A percentile compares a stretch with the other conserved stretches of the same genome.
phyloP scores from a whole-genome alignment of 345 rosid species.

The Durio zibethinus region DNA sequence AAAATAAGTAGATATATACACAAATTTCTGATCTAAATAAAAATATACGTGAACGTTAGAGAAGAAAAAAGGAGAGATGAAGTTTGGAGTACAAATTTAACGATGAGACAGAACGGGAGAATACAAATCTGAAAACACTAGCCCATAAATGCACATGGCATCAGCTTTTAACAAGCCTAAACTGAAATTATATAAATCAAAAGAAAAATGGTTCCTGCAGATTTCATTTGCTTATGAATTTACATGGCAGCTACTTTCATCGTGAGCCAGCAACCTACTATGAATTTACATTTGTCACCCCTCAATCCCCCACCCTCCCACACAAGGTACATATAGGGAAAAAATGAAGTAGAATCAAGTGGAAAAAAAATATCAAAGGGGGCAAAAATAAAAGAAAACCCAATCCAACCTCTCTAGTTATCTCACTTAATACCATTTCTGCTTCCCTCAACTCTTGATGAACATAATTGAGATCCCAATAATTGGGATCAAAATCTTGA shows the following conservation, averaged over 20 bases:
- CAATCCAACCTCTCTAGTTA: constrained; percentile 28
- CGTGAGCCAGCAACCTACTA: constrained; percentile 41
- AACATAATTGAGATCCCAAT: constrained; percentile 25
- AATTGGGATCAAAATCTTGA: constrained; percentile 24
- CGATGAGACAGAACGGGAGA: not conserved
- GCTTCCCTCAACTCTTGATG: constrained; percentile 17
- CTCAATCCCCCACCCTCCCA: constrained; percentile 36
- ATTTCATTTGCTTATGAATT: constrained; percentile 32
- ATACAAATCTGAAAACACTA: not conserved
- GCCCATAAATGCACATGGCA: not conserved
- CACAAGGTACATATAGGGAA: constrained; percentile 27
- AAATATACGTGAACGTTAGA: too few relatives aligned
- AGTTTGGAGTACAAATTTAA: too few relatives aligned
- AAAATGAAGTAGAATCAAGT: constrained; percentile 16
- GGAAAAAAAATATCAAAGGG: not conserved
- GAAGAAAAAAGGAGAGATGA: too few relatives aligned
- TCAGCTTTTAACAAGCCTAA: not conserved
- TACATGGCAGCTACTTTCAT: constrained; percentile 29
- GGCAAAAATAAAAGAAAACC: constrained; percentile 1
- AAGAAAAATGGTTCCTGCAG: constrained; percentile 11
- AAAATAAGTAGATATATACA: too few relatives aligned
- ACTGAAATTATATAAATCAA: constrained; percentile 8
- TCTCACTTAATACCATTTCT: constrained; percentile 21
- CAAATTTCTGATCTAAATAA: too few relatives aligned
- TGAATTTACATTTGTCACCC: constrained; percentile 58